Conservation (phyloP, 2,329 filamentous ascomycete genomes). For the Thelonectria olida region DNA sequence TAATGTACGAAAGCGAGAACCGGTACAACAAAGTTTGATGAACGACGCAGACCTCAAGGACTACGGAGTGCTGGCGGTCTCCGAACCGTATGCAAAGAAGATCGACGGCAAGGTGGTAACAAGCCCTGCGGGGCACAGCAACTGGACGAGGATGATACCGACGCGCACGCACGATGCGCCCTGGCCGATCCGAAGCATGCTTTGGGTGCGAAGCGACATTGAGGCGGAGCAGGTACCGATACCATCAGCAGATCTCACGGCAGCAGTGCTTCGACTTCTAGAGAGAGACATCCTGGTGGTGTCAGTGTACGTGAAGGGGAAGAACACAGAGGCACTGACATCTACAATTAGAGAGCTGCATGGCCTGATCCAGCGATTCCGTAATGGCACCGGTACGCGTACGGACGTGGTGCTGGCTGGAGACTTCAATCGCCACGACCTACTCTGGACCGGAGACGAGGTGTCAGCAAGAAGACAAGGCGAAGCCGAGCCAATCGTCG, state of each 20-base stretch:
- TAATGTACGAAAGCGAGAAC: constrained; percentile 15
- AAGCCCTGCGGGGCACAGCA: not conserved
- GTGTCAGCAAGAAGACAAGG: constrained; percentile 41
- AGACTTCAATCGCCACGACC: constrained; percentile 30
- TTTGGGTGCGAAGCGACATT: not conserved
- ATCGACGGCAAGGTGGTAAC: constrained; percentile 9
- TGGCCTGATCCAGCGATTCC: not conserved
- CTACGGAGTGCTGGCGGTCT: constrained; percentile 5
- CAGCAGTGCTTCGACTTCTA: not conserved
- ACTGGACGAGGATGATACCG: constrained; percentile 14
- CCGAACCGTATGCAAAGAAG: constrained; percentile 15
- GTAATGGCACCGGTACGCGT: not conserved
- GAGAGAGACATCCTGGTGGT: not conserved
- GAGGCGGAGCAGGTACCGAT: not conserved
- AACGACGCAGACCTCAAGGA: constrained; percentile 15
- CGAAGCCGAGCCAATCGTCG: constrained; percentile 47
- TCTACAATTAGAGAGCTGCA: not conserved
- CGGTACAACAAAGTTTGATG: constrained; percentile 20
- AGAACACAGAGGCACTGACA: not conserved
- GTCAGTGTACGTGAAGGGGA: not conserved
- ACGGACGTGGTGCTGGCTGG: constrained; percentile 22
- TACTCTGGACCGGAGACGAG: constrained; percentile 31
- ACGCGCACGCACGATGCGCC: not conserved
- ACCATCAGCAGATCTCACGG: not conserved
- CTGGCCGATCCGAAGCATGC: constrained; percentile 1